Percentiles rank a stretch among this genome's conserved stretches.
These are phyloP conservation scores for Bathelium albidoporum DNA, from an alignment of 495 filamentous ascomycete genomes.

Conservation along the genomic window DNA sequence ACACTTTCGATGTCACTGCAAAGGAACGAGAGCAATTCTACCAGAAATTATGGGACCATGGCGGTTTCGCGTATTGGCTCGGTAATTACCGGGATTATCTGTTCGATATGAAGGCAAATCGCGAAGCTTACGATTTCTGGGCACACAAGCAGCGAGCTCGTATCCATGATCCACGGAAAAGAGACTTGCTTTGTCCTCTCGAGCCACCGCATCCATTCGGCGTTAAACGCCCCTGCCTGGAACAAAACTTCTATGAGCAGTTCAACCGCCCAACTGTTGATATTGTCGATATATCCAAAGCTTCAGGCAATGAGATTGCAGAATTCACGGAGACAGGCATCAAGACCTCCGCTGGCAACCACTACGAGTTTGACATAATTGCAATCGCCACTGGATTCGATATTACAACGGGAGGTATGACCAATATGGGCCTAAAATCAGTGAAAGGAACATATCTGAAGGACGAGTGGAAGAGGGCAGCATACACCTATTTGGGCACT, in stretches of 20 bases:
- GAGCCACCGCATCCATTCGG: slow-evolving; percentile 45
- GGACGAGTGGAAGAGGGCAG: slow-evolving; percentile 41
- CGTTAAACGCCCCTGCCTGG: slow-evolving; percentile 45
- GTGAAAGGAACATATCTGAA: slow-evolving; percentile 31
- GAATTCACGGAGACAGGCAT: slow-evolving; percentile 40
- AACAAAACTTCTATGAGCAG: slow-evolving; percentile 47
- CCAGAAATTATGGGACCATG: slow-evolving; percentile 38
- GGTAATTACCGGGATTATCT: slow-evolving; percentile 42
- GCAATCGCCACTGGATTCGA: slow-evolving; percentile 47
- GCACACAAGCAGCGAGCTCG: slow-evolving; percentile 39
- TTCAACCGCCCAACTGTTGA: slow-evolving; percentile 47
- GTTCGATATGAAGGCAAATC: slow-evolving; percentile 37
- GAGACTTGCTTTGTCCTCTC: slow-evolving; percentile 46
- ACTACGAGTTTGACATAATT: slow-evolving; percentile 40
- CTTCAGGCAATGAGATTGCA: slow-evolving; percentile 35
- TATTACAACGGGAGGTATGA: slow-evolving; percentile 40
- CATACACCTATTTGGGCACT: slow-evolving; percentile 42
- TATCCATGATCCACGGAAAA: slow-evolving; percentile 38
- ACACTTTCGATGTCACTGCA: slow-evolving; percentile 37
- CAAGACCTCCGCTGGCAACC: slow-evolving; percentile 27
- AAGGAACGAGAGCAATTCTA: slow-evolving; percentile 38
- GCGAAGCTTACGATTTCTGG: slow-evolving; percentile 48
- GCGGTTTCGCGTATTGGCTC: slow-evolving; percentile 42
- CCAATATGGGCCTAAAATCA: slow-evolving; percentile 36
- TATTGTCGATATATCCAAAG: slow-evolving; percentile 37